These are phyloP conservation scores for Pezicula radicicola DNA, from an alignment of 2,329 filamentous ascomycete genomes.

Conservation along the genomic window DNA sequence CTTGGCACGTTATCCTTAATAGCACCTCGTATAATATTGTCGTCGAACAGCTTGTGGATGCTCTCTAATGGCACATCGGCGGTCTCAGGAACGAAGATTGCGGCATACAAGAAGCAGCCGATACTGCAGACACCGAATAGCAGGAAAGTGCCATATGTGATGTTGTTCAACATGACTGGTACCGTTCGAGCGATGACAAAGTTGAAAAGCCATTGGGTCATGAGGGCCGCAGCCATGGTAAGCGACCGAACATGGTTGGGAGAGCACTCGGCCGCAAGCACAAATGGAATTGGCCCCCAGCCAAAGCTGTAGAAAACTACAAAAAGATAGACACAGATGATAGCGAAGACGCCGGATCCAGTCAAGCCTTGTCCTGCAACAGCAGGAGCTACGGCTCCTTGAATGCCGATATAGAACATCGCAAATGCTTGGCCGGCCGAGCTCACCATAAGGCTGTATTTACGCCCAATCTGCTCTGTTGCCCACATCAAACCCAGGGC, in stretches of 20 bases:
- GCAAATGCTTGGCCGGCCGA: too few relatives aligned
- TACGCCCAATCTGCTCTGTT: conserved; percentile 55
- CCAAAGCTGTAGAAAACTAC: conserved; percentile 43
- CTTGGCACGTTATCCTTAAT: too few relatives aligned
- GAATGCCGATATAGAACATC: too few relatives aligned
- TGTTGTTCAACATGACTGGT: conserved; percentile 31
- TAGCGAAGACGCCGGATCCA: neutral
- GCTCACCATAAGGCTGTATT: conserved; percentile 30
- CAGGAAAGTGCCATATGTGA: conserved; percentile 1
- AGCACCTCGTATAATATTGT: too few relatives aligned
- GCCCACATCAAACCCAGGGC: conserved; percentile 51
- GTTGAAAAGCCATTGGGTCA: conserved; percentile 20
- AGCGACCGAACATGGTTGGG: conserved; percentile 15
- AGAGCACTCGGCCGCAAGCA: conserved; percentile 37
- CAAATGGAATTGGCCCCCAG: conserved; percentile 36
- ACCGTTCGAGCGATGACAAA: conserved; percentile 19
- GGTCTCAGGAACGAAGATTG: too few relatives aligned
- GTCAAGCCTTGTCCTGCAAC: neutral
- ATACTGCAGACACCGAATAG: neutral
- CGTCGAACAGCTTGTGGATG: too few relatives aligned
- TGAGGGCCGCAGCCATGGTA: conserved; percentile 13
- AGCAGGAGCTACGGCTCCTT: conserved; percentile 37
- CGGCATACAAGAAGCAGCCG: too few relatives aligned
- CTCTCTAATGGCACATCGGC: too few relatives aligned
- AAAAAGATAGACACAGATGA: conserved; percentile 7